These are phyloP conservation scores for Daldinia childiae DNA, from an alignment of 495 filamentous ascomycete genomes.

Conservation along the genomic window DNA sequence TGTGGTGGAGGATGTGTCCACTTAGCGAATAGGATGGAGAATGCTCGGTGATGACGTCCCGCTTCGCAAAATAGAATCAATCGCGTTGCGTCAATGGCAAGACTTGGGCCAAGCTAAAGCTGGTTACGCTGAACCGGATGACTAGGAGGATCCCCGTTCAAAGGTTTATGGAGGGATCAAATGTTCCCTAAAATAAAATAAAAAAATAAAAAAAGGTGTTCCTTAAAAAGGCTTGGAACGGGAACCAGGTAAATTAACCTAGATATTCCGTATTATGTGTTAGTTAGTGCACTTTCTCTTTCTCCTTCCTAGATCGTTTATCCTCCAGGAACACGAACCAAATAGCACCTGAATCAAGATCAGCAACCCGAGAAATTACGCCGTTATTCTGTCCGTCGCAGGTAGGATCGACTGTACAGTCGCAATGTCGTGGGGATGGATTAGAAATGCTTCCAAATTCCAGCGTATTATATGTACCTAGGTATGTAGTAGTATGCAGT, in stretches of 20 bases:
- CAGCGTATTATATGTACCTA: conserved; percentile 11
- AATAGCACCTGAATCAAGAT: conserved; percentile 32
- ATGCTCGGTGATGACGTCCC: conserved; percentile 38
- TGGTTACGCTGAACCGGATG: conserved; percentile 35
- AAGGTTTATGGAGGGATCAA: conserved; percentile 10
- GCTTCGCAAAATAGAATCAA: conserved; percentile 36
- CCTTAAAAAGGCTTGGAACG: background rate
- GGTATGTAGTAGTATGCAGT: conserved; percentile 1
- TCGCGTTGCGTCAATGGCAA: conserved; percentile 41
- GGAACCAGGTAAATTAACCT: background rate
- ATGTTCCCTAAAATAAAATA: conserved; percentile 1
- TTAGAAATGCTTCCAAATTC: conserved; percentile 29
- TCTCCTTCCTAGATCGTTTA: conserved; percentile 28
- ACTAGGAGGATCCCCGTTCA: conserved; percentile 24
- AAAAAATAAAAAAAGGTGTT: background rate
- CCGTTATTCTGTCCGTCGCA: conserved; percentile 25
- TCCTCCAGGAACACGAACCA: conserved; percentile 34
- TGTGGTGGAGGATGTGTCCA: conserved; percentile 31
- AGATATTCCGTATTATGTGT: background rate
- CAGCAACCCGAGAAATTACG: conserved; percentile 34
- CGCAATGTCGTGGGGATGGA: conserved; percentile 26
- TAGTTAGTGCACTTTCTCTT: conserved; percentile 1
- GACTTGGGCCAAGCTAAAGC: conserved; percentile 9
- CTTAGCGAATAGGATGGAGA: conserved; percentile 31
- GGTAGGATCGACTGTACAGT: conserved; percentile 35